Conservation (phyloP, 805 yeast species). For the Ogataea paraovalis region DNA sequence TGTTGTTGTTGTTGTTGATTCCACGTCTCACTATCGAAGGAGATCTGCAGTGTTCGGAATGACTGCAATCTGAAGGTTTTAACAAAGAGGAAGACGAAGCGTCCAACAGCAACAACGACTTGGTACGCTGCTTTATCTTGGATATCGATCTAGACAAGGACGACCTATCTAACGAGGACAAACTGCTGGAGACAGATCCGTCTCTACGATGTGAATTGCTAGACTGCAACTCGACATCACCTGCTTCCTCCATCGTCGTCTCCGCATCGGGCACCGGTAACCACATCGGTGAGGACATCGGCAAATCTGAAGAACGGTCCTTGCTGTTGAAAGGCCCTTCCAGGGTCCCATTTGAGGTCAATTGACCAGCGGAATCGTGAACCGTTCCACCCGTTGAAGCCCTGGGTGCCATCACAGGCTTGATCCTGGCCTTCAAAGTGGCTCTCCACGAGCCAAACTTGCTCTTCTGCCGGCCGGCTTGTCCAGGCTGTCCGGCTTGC, state of each 20-base stretch:
- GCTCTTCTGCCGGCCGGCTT: not conserved
- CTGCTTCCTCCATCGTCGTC: too few species aligned
- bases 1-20: not conserved
- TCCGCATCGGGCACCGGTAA: too few species aligned
- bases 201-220: not conserved
- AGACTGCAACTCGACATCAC: too few species aligned
- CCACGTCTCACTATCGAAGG: not conserved
- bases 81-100: conserved; percentile 8
- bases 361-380: too few species aligned
- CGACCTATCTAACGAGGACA: conserved; percentile 8
- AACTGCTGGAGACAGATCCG: conserved; percentile 1
- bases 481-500: too few species aligned
- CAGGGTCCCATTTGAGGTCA: too few species aligned
- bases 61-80: not conserved
- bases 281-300: too few species aligned
- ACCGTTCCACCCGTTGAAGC: too few species aligned
- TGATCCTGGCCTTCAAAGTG: conserved; percentile 17
- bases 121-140: conserved; percentile 13
- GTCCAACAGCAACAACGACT: conserved; percentile 16
- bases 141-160: conserved; percentile 9
- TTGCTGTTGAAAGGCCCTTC: too few species aligned
- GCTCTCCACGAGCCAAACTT: conserved; percentile 17
- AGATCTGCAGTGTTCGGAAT: not conserved
- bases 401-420: not conserved
- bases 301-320: too few species aligned